These are phyloP conservation scores for Naegleria lovaniensis DNA, from an alignment of 208 protist species.

Conservation along the genomic window DNA sequence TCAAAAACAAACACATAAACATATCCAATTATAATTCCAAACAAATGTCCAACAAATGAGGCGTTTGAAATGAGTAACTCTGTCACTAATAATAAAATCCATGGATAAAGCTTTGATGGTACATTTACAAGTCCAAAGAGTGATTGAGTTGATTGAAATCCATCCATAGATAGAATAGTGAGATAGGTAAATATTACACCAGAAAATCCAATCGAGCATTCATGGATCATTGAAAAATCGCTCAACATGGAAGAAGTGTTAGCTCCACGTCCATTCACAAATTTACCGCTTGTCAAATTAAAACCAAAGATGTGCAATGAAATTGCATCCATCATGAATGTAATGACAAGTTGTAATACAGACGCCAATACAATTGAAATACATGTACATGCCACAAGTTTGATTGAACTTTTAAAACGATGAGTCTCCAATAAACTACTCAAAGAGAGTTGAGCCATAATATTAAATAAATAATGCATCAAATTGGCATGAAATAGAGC, in stretches of 20 bases:
- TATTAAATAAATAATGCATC: constrained; percentile 1
- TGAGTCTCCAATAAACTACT: background rate
- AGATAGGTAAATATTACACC: background rate
- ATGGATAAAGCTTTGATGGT: background rate
- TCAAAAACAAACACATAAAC: background rate
- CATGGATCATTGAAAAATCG: background rate
- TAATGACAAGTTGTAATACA: background rate
- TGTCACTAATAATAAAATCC: background rate
- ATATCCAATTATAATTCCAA: background rate
- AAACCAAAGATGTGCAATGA: background rate
- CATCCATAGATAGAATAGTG: background rate
- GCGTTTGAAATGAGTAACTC: background rate
- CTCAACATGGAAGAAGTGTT: background rate
- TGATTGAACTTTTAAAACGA: background rate
- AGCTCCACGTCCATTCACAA: background rate
- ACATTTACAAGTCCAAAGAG: background rate
- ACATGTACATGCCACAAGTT: background rate
- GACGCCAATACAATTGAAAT: background rate
- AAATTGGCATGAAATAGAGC: background rate
- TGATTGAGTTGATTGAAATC: background rate
- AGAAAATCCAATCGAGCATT: background rate
- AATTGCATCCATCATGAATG: background rate
- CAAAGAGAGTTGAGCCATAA: background rate
- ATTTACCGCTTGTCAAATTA: background rate
- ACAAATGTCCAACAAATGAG: background rate